Conservation (phyloP, 148 eudicot genomes). For the Rhododendron griersonianum region DNA sequence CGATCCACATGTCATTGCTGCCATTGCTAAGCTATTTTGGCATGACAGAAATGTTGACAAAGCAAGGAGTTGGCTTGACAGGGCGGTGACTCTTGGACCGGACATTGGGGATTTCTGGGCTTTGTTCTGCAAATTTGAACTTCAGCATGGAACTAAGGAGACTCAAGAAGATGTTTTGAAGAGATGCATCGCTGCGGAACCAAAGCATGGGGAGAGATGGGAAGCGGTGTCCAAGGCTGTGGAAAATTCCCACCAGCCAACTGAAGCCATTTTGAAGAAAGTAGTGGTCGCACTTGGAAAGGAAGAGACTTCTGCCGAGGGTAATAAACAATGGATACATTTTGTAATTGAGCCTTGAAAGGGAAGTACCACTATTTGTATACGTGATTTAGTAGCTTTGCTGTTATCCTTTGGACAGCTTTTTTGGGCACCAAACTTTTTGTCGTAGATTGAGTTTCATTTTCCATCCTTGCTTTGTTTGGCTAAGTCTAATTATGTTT, state of each 20-base stretch:
- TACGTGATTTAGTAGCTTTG: no score
- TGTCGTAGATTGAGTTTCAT: no score
- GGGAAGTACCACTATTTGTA: no score
- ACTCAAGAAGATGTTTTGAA: conserved; percentile 64
- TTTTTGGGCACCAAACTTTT: no score
- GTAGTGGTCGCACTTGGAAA: conserved; percentile 64
- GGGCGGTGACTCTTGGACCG: conserved; percentile 81
- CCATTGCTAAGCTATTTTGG: conserved; percentile 85
- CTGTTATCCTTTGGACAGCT: no score
- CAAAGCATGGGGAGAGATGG: conserved; percentile 97
- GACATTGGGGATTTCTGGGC: conserved; percentile 95
- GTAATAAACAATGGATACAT: no score
- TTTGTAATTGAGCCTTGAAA: no score
- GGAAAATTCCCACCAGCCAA: conserved; percentile 81
- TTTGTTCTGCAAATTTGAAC: conserved; percentile 70
- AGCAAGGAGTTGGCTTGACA: conserved; percentile 74
- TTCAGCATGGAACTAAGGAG: conserved; percentile 80
- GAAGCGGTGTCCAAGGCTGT: conserved; percentile 67
- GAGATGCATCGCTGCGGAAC: conserved; percentile 80
- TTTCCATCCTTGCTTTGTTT: no score
- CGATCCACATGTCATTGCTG: conserved; percentile 69
- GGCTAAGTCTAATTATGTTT: no score
- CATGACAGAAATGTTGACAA: conserved; percentile 90
- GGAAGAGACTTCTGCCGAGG: conserved; percentile 30
- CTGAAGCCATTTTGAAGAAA: conserved; percentile 78